Conservation (phyloP, 2,329 filamentous ascomycete species). For the Nectriaceae sp. region DNA sequence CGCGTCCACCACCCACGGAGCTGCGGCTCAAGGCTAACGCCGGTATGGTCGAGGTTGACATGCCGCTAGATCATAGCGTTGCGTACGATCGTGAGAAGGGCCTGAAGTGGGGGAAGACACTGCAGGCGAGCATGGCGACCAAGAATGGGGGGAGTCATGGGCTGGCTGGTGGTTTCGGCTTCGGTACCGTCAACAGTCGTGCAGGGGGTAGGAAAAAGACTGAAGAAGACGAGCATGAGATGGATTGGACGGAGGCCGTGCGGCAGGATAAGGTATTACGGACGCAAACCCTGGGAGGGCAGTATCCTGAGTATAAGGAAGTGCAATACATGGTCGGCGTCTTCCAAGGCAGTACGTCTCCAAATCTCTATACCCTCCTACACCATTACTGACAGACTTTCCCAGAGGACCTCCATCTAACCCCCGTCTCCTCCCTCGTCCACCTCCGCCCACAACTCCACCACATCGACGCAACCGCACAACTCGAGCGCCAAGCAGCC, state of each 20-base stretch:
- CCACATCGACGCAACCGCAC: conserved; percentile 82
- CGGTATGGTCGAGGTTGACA: conserved; percentile 88
- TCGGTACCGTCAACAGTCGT: conserved; percentile 50
- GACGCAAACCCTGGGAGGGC: conserved; percentile 83
- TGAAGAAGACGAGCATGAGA: conserved; percentile 47
- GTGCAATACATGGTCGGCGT: conserved; percentile 90
- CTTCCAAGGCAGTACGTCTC: conserved; percentile 74
- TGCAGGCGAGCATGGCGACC: conserved; percentile 60
- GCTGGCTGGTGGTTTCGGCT: conserved; percentile 72
- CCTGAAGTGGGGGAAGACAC: conserved; percentile 76
- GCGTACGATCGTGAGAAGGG: conserved; percentile 87
- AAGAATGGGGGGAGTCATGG: conserved; percentile 69
- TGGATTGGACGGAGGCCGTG: conserved; percentile 68
- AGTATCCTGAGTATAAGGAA: conserved; percentile 68
- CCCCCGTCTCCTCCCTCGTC: conserved; percentile 78
- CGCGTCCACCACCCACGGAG: conserved; percentile 59
- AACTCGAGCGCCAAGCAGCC: conserved; percentile 60
- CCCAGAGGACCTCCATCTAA: conserved; percentile 81
- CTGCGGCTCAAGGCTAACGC: conserved; percentile 80
- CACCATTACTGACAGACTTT: neutral
- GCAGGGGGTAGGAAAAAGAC: conserved; percentile 40
- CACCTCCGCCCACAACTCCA: conserved; percentile 91
- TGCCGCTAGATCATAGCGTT: conserved; percentile 71
- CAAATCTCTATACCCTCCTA: neutral
- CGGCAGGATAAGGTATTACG: conserved; percentile 72